Conservation (phyloP, 176 grass and related monocot species). For the Raddia distichophylla region DNA sequence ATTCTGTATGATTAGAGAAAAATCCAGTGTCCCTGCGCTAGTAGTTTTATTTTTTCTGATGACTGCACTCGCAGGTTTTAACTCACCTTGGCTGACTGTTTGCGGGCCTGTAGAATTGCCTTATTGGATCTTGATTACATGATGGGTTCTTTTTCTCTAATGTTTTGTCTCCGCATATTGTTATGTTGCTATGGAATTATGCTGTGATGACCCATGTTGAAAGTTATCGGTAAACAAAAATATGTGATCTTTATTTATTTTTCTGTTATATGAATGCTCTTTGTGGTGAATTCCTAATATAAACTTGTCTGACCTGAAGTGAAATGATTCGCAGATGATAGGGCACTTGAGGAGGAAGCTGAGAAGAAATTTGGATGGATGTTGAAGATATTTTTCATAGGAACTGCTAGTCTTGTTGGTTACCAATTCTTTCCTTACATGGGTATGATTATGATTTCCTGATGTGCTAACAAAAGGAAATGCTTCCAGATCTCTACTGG, state of each 20-base stretch:
- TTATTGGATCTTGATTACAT: conserved; percentile 23
- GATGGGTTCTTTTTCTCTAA: neutral
- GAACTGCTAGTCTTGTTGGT: conserved; percentile 76
- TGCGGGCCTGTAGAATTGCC: neutral
- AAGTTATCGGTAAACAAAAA: neutral
- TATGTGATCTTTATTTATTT: neutral
- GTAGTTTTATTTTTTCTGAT: neutral
- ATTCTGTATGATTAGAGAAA: neutral
- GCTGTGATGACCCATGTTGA: neutral
- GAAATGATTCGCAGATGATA: conserved; percentile 61
- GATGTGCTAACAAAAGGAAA: neutral
- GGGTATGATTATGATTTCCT: conserved; percentile 50
- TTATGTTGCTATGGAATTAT: neutral
- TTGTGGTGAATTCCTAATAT: neutral
- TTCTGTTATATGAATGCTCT: neutral
- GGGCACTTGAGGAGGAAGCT: conserved; percentile 85
- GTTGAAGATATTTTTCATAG: conserved; percentile 80
- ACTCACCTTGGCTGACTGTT: neutral
- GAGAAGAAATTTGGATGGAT: conserved; percentile 92
- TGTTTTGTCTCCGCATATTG: neutral
- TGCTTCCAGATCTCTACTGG: neutral
- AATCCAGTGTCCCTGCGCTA: neutral
- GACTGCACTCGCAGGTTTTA: neutral
- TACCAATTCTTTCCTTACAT: conserved; percentile 98
- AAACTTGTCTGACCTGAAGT: conserved; percentile 30